Conservation (phyloP, 805 yeast species). For the Schwanniomyces occidentalis region DNA sequence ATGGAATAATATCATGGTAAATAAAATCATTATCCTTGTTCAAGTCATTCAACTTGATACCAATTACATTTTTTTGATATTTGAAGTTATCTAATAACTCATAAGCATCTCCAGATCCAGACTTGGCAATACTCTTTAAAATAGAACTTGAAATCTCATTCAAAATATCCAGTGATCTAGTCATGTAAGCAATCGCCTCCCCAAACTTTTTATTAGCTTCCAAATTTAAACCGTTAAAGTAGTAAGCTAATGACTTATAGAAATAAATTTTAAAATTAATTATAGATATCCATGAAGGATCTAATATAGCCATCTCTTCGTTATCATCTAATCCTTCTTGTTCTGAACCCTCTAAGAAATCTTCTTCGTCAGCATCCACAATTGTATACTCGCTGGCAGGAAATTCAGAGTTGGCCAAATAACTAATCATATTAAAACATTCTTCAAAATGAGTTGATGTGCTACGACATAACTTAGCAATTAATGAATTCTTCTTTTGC, state of each 20-base stretch:
- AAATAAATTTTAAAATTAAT: constrained; percentile 54
- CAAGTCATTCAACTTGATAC: constrained; percentile 42
- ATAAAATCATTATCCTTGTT: constrained; percentile 88
- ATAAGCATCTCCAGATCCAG: constrained; percentile 27
- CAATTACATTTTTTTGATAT: constrained; percentile 40
- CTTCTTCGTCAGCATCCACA: constrained; percentile 15
- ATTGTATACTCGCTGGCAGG: constrained; percentile 38
- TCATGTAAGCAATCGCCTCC: constrained; percentile 66
- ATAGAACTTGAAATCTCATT: constrained; percentile 30
- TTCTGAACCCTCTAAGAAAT: constrained; percentile 15
- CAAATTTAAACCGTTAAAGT: constrained; percentile 55
- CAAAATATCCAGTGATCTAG: constrained; percentile 48
- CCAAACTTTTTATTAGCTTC: constrained; percentile 67
- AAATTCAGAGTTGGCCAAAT: constrained; percentile 18
- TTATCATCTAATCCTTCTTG: constrained; percentile 9
- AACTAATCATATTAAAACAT: constrained; percentile 46
- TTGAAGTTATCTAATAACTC: constrained; percentile 42
- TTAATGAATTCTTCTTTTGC: constrained; percentile 60
- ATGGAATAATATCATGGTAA: constrained; percentile 77
- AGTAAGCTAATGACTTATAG: constrained; percentile 60
- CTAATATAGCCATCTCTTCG: constrained; percentile 27
- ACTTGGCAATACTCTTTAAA: constrained; percentile 23
- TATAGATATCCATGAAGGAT: constrained; percentile 50
- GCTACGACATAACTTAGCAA: constrained; percentile 73
- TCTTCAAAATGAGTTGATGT: constrained; percentile 56